Base-by-base conservation (phyloP, 148 eudicot genomes). In the Cornus controversa region DNA sequence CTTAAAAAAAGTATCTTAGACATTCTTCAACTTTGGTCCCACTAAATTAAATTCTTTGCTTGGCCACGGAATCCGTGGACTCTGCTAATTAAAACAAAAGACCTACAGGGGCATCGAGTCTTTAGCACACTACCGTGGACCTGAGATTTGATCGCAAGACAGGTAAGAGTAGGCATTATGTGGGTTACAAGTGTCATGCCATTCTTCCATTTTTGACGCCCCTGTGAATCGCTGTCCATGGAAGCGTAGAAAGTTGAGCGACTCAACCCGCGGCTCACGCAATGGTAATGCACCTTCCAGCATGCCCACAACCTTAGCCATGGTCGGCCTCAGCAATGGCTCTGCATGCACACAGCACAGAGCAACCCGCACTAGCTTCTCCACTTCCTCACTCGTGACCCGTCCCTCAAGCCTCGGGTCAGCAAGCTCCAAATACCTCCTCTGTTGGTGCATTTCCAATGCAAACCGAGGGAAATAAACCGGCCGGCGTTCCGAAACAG, bases 321-420 rank as follows among this genome's bases (percentile, higher is more conserved):
- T 93, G 50, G 26, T 91, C 20, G 95, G 98, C 79, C 96, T 88
- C 70, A 84, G 45, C 0, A 66, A 54, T 14, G 97, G 97, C 75
- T 91, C 97, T 83, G 91, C 95, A 13, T 91, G 92, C 40, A 88
- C 92, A 74, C 98, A 93, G 42, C n/a, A n/a, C n/a, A n/a, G n/a
- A n/a, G n/a, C n/a, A n/a, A n/a, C n/a, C n/a, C n/a, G n/a, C n/a
- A n/a, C n/a, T n/a, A n/a, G n/a, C n/a, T n/a, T n/a, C n/a, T n/a
- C n/a, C n/a, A n/a, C n/a, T n/a, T n/a, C n/a, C n/a, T n/a, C n/a
- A n/a, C n/a, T n/a, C n/a, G n/a, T n/a, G n/a, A n/a, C n/a, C n/a
- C n/a, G n/a, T n/a, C 91, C 97, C 79, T 82, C 88, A 26, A 91
- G 84, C 77, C 91, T 91, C 22, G 78, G 84, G 69, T 93, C 98